phyloP scores from a whole-genome alignment of 2,329 filamentous ascomycete genomes.

The Diaporthe sp. region DNA sequence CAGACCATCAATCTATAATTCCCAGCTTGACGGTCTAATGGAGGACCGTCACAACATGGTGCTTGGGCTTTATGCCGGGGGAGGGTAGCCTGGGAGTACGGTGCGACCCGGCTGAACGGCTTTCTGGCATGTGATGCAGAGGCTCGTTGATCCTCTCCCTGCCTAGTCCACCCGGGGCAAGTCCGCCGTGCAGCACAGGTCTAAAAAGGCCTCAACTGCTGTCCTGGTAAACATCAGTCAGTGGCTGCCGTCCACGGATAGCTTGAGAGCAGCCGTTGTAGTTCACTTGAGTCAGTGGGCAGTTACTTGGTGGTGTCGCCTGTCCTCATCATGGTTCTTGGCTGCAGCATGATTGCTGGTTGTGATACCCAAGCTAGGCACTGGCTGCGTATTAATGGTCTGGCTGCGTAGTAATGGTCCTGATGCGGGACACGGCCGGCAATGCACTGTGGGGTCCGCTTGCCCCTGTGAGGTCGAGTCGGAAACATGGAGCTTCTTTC shows the following conservation, averaged over 20 bases:
- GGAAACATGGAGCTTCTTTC: constrained; percentile 32
- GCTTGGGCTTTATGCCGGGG: neutral
- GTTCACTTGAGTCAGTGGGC: constrained; percentile 26
- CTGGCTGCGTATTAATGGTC: neutral
- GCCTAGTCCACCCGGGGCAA: constrained; percentile 9
- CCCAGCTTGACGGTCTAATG: neutral
- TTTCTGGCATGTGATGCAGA: constrained; percentile 29
- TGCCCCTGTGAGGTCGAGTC: constrained; percentile 14
- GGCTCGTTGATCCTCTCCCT: constrained; percentile 13
- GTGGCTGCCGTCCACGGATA: neutral
- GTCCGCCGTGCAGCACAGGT: neutral
- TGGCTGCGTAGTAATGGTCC: neutral
- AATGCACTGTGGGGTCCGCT: constrained; percentile 31
- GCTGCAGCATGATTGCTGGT: constrained; percentile 22
- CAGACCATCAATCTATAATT: neutral
- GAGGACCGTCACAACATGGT: neutral
- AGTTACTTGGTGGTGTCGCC: neutral
- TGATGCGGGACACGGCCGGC: constrained; percentile 14
- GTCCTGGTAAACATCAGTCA: neutral
- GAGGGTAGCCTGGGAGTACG: neutral
- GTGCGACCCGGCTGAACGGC: neutral
- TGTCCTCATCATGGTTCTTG: constrained; percentile 28
- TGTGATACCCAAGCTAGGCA: constrained; percentile 12
- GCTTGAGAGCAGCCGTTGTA: neutral
- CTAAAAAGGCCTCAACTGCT: constrained; percentile 12